Evolutionary conservation across 495 filamentous ascomycete genomes (phyloP), one percentile per base, ranked within the genome.

Genomic region (Clavariopsis aquatica): DNA sequence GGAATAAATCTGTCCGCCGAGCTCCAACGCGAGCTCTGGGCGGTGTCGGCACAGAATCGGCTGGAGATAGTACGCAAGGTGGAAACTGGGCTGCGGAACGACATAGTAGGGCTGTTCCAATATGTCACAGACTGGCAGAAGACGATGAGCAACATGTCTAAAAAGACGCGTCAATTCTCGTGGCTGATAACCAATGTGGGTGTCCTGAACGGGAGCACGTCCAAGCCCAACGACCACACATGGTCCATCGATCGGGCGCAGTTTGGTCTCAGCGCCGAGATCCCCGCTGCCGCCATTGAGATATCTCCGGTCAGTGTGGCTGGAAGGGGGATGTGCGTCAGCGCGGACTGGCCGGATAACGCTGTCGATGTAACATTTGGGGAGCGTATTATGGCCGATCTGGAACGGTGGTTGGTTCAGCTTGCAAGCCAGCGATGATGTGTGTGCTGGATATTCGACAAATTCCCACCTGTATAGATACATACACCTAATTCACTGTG

Each of bases 81-180:
- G 31, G 57, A 60, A 52, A 28, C 24, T 22, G 45, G 45, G 45
- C 47, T 60, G 47, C 57, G 57, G 12, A 60, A 60, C 47, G 57
- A 60, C 46, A 6, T 60, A 19, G 57, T 60, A 34, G 57, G 57
- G 45, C 1, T 60, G 28, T 60, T 60, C 57, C 19, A 60, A 22
- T 60, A 51, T 29, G 57, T 60, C 46, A 52, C 57, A 29, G 57
- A 60, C 57, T 60, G 57, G 57, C 43, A 60, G 57, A 34, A 60
- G 46, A 60, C 57, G 46, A 60, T 60, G 57, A 60, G 57, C n/a
- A 19, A 52, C 22, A 60, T 60, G 26, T 45, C 57, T 13, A 52
- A 60, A 52, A 51, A 43, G 47, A 51, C 57, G 57, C 57, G 57
- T 46, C 57, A 60, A 52, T 60, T 60, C 46, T 22, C 57, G 57